These are phyloP conservation scores for Yamadazyma nakazawae DNA, from an alignment of 805 yeast species.

Conservation along the genomic window DNA sequence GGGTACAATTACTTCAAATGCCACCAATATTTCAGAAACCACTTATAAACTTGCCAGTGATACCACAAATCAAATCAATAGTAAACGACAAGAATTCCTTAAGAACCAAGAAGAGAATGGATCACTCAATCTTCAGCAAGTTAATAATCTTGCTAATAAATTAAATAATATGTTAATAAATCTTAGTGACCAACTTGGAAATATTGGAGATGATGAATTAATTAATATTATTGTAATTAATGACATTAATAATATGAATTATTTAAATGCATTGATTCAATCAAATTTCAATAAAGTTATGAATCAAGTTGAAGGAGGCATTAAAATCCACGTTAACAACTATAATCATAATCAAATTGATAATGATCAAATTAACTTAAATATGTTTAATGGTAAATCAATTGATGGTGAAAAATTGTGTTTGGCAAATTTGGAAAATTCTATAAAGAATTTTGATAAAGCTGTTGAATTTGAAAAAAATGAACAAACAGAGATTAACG, in stretches of 20 bases:
- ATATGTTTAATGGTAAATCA: slow-evolving; percentile 70
- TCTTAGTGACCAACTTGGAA: slow-evolving; percentile 41
- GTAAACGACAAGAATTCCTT: slow-evolving; percentile 36
- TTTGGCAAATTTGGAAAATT: slow-evolving; percentile 78
- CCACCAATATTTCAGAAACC: slow-evolving; percentile 46
- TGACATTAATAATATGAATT: slow-evolving; percentile 54
- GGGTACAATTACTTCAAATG: slow-evolving; percentile 60
- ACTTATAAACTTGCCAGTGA: slow-evolving; percentile 49
- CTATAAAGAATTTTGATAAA: slow-evolving; percentile 45
- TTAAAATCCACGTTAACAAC: slow-evolving; percentile 57
- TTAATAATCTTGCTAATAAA: slow-evolving; percentile 23
- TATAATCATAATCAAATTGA: slow-evolving; percentile 29
- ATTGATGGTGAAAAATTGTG: slow-evolving; percentile 87
- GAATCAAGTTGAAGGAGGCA: slow-evolving; percentile 77
- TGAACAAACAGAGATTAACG: slow-evolving; percentile 16
- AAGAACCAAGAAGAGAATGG: slow-evolving; percentile 17
- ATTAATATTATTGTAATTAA: slow-evolving; percentile 51
- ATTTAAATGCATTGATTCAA: slow-evolving; percentile 46
- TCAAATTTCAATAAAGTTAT: slow-evolving; percentile 59
- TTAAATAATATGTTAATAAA: slow-evolving; percentile 31
- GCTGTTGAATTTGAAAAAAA: slow-evolving; percentile 18
- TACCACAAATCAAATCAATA: slow-evolving; percentile 39
- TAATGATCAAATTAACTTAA: slow-evolving; percentile 44
- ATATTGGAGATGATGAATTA: slow-evolving; percentile 49
- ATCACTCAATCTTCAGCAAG: slow-evolving; percentile 23